phyloP scores from a whole-genome alignment of 495 filamentous ascomycete species.

The Mycothermus thermophilus region DNA sequence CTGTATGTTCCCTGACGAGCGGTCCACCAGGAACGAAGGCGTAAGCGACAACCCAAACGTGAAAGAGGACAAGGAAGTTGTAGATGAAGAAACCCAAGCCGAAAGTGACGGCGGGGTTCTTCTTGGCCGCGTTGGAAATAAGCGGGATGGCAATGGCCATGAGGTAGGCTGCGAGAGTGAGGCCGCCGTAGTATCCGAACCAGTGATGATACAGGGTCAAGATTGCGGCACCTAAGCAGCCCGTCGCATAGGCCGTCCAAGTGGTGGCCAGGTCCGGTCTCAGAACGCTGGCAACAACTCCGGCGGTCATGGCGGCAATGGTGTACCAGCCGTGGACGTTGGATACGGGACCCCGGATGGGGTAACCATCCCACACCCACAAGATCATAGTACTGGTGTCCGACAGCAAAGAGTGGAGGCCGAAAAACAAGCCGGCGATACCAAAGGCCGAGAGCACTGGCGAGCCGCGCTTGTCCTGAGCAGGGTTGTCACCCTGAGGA shows the following conservation, averaged over 20 bases:
- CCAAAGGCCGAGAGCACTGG: constrained; percentile 59
- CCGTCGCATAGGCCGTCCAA: constrained; percentile 72
- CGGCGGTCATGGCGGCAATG: constrained; percentile 71
- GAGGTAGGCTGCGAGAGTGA: constrained; percentile 62
- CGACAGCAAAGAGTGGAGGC: constrained; percentile 82
- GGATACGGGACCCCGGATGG: constrained; percentile 76
- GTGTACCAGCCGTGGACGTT: constrained; percentile 78
- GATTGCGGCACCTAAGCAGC: constrained; percentile 63
- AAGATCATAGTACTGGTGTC: constrained; percentile 98
- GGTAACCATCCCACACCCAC: constrained; percentile 98
- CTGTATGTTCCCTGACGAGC: constrained; percentile 83
- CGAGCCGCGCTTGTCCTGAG: constrained; percentile 44
- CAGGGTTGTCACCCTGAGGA: constrained; percentile 33
- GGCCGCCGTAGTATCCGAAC: constrained; percentile 79
- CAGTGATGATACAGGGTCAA: constrained; percentile 71
- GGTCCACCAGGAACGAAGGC: constrained; percentile 98
- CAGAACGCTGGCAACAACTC: constrained; percentile 66
- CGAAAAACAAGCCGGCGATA: constrained; percentile 74
- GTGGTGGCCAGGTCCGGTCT: constrained; percentile 52
- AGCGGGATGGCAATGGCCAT: constrained; percentile 71
- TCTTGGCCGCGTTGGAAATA: constrained; percentile 57
- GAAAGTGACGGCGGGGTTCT: constrained; percentile 64
- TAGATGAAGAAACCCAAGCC: constrained; percentile 80
- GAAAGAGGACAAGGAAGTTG: constrained; percentile 81
- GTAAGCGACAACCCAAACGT: constrained; percentile 97